Evolutionary conservation across 2,329 filamentous ascomycete species (phyloP), one percentile per base, ranked within the genome.

Genomic region (Apiospora koreana): DNA sequence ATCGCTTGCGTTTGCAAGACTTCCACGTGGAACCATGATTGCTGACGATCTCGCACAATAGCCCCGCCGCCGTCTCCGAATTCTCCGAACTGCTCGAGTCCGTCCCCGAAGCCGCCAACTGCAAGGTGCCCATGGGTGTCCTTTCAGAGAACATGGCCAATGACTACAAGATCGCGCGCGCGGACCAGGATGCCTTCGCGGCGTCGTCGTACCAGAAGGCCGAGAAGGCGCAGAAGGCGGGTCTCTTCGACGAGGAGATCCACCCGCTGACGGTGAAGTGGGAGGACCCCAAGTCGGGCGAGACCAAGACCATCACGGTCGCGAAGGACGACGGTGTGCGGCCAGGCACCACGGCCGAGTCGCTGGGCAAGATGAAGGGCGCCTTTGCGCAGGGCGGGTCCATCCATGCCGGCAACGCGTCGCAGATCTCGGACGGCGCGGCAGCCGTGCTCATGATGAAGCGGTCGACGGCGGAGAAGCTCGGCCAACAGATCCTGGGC

Each of bases 391-490:
- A 97, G 83, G 92, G 96, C 78, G 96, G 96, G 58, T 92, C 89
- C 77, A 98, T 98, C 84, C 95, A 98, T 86, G 96, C 94, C 70
- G 96, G 96, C 77, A 99, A 98, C 82, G 95, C 96, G 38, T 94
- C 91, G 68, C 96, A 98, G 84, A 94, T 99, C 80, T 96, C 94
- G 41, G 94, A 99, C 83, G 96, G 96, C 75, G 96, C 96, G 28
- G 95, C 96, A 41, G 96, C 96, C 65, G 95, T 98, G 8, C 88
- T 98, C 64, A 87, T 99, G 79, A 98, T 98, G 96, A 94, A 93
- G 86, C 94, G 96, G 69, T 93, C 91, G 73, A 97, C 93, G 21
- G 96, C 96, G 66, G 92, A 97, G 86, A 88, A 89, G 75, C 92
- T 98, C 21, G 94, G 94, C 71, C 95, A 98, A 86, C 88, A 87